These are phyloP conservation scores for Sphaerulina vaccinii DNA, from an alignment of 2,329 filamentous ascomycete genomes.

Conservation along the genomic window DNA sequence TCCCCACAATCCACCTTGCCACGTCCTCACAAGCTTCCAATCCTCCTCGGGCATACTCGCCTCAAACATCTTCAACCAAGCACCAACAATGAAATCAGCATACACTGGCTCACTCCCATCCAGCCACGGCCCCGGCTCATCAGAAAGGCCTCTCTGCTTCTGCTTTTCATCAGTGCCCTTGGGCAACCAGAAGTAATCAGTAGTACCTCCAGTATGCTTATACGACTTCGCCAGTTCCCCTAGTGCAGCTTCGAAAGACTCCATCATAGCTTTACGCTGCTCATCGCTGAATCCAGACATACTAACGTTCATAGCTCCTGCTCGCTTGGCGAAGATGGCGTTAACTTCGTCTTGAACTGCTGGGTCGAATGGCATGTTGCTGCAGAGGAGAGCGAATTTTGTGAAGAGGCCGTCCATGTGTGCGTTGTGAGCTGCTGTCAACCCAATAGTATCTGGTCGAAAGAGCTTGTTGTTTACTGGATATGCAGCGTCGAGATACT, in stretches of 20 bases:
- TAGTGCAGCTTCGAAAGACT: slow-evolving; percentile 45
- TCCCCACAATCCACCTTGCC: slow-evolving; percentile 55
- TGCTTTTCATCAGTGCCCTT: slow-evolving; percentile 21
- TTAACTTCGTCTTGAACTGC: slow-evolving; percentile 46
- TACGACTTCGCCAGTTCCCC: slow-evolving; percentile 47
- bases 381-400: slow-evolving; percentile 44
- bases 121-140: slow-evolving; percentile 49
- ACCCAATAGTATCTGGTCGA: slow-evolving; percentile 38
- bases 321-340: slow-evolving; percentile 52
- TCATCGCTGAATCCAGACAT: slow-evolving; percentile 39
- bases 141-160: slow-evolving; percentile 22
- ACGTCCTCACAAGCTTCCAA: slow-evolving; percentile 49
- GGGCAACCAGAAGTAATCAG: slow-evolving; percentile 26
- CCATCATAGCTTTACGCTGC: slow-evolving; percentile 41
- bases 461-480: slow-evolving; percentile 53
- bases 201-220: slow-evolving; percentile 35
- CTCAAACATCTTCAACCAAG: slow-evolving; percentile 53
- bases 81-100: slow-evolving; percentile 59
- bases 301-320: slow-evolving; percentile 40
- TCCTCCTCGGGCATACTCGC: slow-evolving; percentile 45
- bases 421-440: slow-evolving; percentile 53
- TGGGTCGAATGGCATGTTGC: slow-evolving; percentile 53
- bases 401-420: slow-evolving; percentile 57
- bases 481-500: slow-evolving; percentile 56
- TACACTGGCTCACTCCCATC: slow-evolving; percentile 49